A percentile compares a stretch with the other conserved stretches of the same genome.
phyloP scores from a whole-genome alignment of 495 filamentous ascomycete genomes.

The Antarctomyces pellizariae region DNA sequence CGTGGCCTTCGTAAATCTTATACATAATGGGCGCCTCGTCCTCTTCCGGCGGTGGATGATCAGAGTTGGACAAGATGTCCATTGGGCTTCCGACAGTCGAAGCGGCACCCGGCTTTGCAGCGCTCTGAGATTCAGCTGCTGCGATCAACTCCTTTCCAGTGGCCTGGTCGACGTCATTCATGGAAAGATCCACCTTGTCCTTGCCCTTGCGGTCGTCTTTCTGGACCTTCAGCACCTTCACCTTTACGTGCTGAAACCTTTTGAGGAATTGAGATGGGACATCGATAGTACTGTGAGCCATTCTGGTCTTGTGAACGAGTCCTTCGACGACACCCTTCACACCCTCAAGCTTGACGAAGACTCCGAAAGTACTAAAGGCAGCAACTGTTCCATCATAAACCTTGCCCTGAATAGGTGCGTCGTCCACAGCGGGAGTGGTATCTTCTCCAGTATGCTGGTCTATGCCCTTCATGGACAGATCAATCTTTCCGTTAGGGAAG shows the following conservation, averaged over 20 bases:
- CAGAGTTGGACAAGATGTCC: no score
- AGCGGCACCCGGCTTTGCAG: no score
- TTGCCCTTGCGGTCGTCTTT: no score
- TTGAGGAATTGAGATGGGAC: constrained; percentile 73
- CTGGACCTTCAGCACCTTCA: constrained; percentile 80
- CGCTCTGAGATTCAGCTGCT: no score
- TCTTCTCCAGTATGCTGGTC: no score
- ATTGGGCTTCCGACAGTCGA: no score
- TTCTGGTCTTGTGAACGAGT: constrained; percentile 71
- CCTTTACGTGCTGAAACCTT: constrained; percentile 63
- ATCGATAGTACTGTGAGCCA: no score
- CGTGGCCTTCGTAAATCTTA: constrained; percentile 81
- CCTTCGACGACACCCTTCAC: constrained; percentile 84
- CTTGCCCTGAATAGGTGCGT: constrained; percentile 61
- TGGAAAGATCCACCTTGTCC: constrained; percentile 60
- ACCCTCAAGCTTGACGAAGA: constrained; percentile 78
- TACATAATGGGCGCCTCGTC: constrained; percentile 62
- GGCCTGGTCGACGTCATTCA: constrained; percentile 92
- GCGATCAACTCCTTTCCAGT: constrained; percentile 81
- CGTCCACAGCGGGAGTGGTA: constrained; percentile 61
- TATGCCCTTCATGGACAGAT: no score
- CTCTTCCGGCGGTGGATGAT: constrained; percentile 48
- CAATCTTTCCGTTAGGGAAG: no score
- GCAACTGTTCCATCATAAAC: constrained; percentile 77
- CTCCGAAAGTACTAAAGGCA: constrained; percentile 83